Evolutionary conservation across 2,329 filamentous ascomycete species (phyloP).

Genomic region (Phialophora verrucosa): DNA sequence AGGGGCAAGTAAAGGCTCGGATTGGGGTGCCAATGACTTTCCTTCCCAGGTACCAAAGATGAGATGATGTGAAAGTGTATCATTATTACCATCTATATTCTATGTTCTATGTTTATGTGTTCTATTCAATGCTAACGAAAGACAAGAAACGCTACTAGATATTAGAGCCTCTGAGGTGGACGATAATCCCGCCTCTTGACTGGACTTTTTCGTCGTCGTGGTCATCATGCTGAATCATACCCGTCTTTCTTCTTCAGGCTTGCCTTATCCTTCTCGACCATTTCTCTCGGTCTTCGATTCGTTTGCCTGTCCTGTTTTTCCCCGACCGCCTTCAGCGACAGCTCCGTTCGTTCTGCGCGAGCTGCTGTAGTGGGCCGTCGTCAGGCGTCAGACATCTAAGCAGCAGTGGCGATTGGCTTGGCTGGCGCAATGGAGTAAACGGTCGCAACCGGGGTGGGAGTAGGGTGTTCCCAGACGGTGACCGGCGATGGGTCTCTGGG

Average conservation of each 20-base stretch:
- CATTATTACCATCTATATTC: neutral
- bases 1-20: neutral
- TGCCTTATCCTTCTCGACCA: neutral
- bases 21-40: neutral
- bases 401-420: neutral
- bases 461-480: conserved; percentile 4
- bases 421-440: conserved; percentile 1
- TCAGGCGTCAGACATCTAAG: neutral
- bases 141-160: neutral
- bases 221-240: neutral
- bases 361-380: neutral
- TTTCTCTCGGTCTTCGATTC: neutral
- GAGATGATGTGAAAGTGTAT: neutral
- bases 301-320: neutral
- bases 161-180: neutral
- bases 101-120: neutral
- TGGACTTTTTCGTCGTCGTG: neutral
- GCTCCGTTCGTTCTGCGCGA: neutral
- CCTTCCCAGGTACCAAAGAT: neutral
- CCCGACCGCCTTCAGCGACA: neutral
- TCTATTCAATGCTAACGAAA: neutral
- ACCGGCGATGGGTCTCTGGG: conserved; percentile 4
- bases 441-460: neutral
- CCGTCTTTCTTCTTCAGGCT: neutral
- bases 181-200: neutral